Base-by-base conservation (phyloP, 768 basidiomycete species). In the Crassisporium funariophilum region DNA sequence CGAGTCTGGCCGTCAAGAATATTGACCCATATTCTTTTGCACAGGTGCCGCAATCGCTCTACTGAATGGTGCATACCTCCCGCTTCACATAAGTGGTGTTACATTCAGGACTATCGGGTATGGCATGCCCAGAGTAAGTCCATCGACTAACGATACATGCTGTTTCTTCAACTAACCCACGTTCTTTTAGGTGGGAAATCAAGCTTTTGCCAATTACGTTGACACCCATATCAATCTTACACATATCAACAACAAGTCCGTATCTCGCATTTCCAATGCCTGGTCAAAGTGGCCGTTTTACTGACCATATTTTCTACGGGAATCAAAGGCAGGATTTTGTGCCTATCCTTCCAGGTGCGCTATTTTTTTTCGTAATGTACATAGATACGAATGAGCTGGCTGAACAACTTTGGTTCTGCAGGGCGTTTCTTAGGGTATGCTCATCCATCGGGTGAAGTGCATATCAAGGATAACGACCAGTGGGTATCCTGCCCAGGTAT, bases 121-220 rank as follows among this genome's bases (percentile, higher is more conserved):
- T 43, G 74, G 72, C 5, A 55, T 72, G 54, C 72, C 74, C 16
- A 58, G 73, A 24, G 74, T 72, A 57, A 21, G 65, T 53, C 57
- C 22, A 64, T 62, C 33, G 43, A 64, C 6, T 49, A 63, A 46
- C 63, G 53, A 38, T 56, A 67, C 11, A 53, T 60, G 10, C 7
- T 29, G 24, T 11, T 37, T 5, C 27, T 21, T 24, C 19, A 24
- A 20, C 19, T 36, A 5, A 4, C 11, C 19, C 10, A 3, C 4
- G 15, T 19, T 20, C 33, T 6, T 34, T 16, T 13, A 73, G 72
- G 72, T 73, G 13, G 81, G 83, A 3, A 83, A 84, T 58, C 73
- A 74, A 55, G 77, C 68, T 1, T 86, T 83, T 52, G 82, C 81
- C 0, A 51, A 81, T 54, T 81, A 79, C 52, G 75, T 83, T 38